Conservation (phyloP, 1,284 basidiomycete species). For the Volvariella surrecta region DNA sequence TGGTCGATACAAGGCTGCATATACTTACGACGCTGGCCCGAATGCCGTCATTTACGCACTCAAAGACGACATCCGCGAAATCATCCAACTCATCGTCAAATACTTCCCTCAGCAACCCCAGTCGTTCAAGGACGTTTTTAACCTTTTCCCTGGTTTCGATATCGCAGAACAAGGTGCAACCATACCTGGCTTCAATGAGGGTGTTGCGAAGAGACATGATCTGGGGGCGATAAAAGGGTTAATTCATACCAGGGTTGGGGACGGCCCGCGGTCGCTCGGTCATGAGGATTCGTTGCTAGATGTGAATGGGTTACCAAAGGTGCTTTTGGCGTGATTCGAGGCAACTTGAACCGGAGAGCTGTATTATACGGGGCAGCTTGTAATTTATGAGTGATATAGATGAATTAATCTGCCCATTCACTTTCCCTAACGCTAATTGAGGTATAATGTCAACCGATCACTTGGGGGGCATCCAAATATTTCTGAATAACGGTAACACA, state of each 20-base stretch:
- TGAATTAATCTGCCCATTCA: too few relatives aligned
- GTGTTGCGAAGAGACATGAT: slow-evolving; percentile 66
- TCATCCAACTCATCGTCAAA: slow-evolving; percentile 65
- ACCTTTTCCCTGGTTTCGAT: slow-evolving; percentile 39
- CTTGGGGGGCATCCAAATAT: too few relatives aligned
- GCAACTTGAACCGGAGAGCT: too few relatives aligned
- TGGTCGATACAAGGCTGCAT: slow-evolving; percentile 76
- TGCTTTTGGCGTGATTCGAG: too few relatives aligned
- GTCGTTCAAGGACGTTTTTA: slow-evolving; percentile 70
- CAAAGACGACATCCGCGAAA: slow-evolving; percentile 68
- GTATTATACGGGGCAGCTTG: too few relatives aligned
- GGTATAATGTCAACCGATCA: too few relatives aligned
- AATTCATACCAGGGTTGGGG: slow-evolving; percentile 89
- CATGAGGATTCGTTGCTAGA: slow-evolving; percentile 49
- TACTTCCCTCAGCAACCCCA: slow-evolving; percentile 78
- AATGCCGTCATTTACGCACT: slow-evolving; percentile 97
- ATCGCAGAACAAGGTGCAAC: slow-evolving; percentile 34
- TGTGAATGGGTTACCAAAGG: slow-evolving; percentile 48
- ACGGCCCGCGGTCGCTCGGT: slow-evolving; percentile 71
- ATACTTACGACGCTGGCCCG: slow-evolving; percentile 97
- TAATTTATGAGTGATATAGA: too few relatives aligned
- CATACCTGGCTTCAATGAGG: slow-evolving; percentile 69
- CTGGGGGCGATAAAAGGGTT: slow-evolving; percentile 77
- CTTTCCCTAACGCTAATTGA: too few relatives aligned
- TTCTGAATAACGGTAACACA: too few relatives aligned